phyloP scores from a whole-genome alignment of 2,329 filamentous ascomycete genomes.

The Penicillium sp. region DNA sequence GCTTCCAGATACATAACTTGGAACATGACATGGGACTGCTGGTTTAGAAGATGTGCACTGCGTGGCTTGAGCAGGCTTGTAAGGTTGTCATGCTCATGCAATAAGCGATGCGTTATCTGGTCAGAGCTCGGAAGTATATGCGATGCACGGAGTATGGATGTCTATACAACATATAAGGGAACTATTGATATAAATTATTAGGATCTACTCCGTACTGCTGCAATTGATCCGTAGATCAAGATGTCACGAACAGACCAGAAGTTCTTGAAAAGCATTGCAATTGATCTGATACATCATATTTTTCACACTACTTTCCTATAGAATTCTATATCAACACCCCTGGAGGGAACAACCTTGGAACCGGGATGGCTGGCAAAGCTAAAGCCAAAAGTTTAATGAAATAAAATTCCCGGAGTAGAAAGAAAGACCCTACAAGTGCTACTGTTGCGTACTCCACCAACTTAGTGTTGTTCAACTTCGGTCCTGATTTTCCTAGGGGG shows the following conservation, averaged over 20 bases:
- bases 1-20: background rate
- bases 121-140: background rate
- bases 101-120: background rate
- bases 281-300: background rate
- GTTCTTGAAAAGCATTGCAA: background rate
- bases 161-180: background rate
- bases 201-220: background rate
- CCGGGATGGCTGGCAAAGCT: background rate
- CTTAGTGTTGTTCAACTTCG: background rate
- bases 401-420: background rate
- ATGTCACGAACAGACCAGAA: background rate
- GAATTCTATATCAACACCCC: background rate
- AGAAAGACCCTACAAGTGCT: background rate
- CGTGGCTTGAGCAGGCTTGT: background rate
- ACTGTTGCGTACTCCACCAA: background rate
- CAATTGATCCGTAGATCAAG: background rate
- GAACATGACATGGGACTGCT: background rate
- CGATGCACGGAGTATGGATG: background rate
- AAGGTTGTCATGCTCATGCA: background rate
- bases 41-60: background rate
- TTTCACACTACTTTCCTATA: background rate
- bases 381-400: background rate
- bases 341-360: background rate
- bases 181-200: background rate
- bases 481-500: conserved; percentile 5